Conservation (phyloP, 2,329 filamentous ascomycete genomes). For the Ilyonectria sp. region DNA sequence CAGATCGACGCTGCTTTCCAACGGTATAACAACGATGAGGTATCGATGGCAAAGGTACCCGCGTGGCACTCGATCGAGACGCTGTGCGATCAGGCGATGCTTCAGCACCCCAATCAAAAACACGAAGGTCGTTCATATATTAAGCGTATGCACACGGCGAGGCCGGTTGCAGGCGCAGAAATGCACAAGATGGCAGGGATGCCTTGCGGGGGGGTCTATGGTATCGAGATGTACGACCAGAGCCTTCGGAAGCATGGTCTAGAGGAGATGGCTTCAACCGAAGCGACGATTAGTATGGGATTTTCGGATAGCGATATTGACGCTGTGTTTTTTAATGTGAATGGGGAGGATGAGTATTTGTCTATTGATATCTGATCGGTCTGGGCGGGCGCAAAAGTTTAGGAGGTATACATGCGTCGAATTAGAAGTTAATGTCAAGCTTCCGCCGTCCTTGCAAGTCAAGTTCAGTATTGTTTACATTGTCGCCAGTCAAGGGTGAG, state of each 20-base stretch:
- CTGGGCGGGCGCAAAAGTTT: neutral
- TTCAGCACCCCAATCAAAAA: slow-evolving; percentile 20
- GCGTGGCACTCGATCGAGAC: slow-evolving; percentile 35
- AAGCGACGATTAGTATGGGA: slow-evolving; percentile 23
- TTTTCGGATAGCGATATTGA: slow-evolving; percentile 31
- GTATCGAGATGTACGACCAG: slow-evolving; percentile 20
- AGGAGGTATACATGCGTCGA: slow-evolving; percentile 17
- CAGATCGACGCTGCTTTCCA: slow-evolving; percentile 34
- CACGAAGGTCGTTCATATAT: slow-evolving; percentile 32
- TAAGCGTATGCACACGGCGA: slow-evolving; percentile 25
- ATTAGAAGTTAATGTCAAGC: slow-evolving; percentile 12
- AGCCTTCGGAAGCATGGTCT: slow-evolving; percentile 17
- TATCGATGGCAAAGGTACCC: slow-evolving; percentile 35
- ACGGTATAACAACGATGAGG: slow-evolving; percentile 37
- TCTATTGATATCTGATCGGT: slow-evolving; percentile 25
- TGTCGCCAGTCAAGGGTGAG: no score
- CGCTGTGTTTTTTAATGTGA: slow-evolving; percentile 34
- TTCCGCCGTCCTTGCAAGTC: neutral
- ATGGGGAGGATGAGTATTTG: slow-evolving; percentile 31
- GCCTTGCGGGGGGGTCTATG: slow-evolving; percentile 23
- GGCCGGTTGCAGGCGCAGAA: neutral
- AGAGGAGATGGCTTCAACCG: slow-evolving; percentile 3
- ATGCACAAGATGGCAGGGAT: slow-evolving; percentile 19
- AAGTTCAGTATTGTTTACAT: neutral
- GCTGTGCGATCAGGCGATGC: slow-evolving; percentile 36